A percentile compares a stretch with the other conserved stretches of the same genome.
These are phyloP conservation scores for Fusarium nanum DNA, from an alignment of 2,329 filamentous ascomycete species.

Conservation along the genomic window DNA sequence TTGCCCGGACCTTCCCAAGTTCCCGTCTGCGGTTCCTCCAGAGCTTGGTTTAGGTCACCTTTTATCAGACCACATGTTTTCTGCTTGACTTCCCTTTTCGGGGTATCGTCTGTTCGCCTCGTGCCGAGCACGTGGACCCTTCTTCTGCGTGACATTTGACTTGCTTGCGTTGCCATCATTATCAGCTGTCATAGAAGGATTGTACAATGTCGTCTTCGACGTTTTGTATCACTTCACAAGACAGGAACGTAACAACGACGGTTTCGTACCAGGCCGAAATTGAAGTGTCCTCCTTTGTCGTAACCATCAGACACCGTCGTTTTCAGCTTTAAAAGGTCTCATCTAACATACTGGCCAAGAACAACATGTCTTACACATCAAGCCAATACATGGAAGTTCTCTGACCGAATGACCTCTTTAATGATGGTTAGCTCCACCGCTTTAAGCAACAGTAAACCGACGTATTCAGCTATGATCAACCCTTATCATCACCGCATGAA, in stretches of 20 bases:
- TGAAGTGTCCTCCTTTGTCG: conserved; percentile 2
- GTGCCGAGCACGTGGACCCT: conserved; percentile 22
- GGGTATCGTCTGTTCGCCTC: conserved; percentile 9
- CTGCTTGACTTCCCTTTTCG: not conserved
- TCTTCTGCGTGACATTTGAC: conserved; percentile 29
- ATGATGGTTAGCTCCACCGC: conserved; percentile 13
- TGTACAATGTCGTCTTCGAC: not conserved
- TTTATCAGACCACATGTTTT: conserved; percentile 4
- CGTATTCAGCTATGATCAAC: conserved; percentile 26
- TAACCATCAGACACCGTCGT: not conserved
- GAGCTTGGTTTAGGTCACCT: conserved; percentile 3
- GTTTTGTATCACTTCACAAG: conserved; percentile 1
- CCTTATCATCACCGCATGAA: conserved; percentile 19
- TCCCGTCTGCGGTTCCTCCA: conserved; percentile 3
- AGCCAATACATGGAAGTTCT: not conserved
- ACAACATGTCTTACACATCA: conserved; percentile 7
- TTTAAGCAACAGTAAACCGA: not conserved
- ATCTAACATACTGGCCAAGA: conserved; percentile 3
- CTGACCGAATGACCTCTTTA: conserved; percentile 12
- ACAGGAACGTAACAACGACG: not conserved
- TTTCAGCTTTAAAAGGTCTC: conserved; percentile 2
- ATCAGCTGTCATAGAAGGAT: not conserved
- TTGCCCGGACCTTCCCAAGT: conserved; percentile 30
- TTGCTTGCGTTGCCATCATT: conserved; percentile 1
- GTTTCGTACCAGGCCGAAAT: conserved; percentile 4